Percentiles rank a stretch among this genome's conserved stretches.
These are phyloP conservation scores for Brassica incana DNA, from an alignment of 345 rosid genomes.

Conservation along the genomic window DNA sequence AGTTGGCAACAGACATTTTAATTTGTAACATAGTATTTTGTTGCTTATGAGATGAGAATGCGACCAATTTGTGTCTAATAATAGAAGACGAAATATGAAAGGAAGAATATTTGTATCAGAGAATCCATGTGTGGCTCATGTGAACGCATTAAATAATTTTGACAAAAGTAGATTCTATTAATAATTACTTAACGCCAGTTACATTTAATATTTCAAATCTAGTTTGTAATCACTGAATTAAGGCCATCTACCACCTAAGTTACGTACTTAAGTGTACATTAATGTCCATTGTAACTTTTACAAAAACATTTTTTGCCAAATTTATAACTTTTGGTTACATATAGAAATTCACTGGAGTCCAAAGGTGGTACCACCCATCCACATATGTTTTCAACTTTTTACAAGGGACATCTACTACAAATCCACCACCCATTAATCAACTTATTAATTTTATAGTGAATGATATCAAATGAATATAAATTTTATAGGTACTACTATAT, in stretches of 20 bases:
- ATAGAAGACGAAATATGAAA: not conserved
- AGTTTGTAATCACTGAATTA: not conserved
- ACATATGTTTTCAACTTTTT: not conserved
- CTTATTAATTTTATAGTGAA: not conserved
- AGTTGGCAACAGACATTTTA: conserved; percentile 1
- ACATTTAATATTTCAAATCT: not conserved
- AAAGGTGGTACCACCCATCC: not conserved
- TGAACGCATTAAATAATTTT: not conserved
- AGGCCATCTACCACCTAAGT: not conserved
- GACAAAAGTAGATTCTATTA: not conserved
- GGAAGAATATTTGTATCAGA: not conserved
- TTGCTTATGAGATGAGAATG: conserved; percentile 1
- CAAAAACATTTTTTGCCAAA: not conserved
- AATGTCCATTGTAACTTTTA: not conserved
- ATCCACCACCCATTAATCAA: not conserved
- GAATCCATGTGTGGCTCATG: conserved; percentile 21
- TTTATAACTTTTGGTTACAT: not conserved
- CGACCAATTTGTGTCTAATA: not conserved
- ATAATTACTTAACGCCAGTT: not conserved
- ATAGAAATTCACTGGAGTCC: not conserved
- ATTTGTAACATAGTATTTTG: conserved; percentile 2
- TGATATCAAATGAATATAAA: not conserved
- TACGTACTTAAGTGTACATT: not conserved
- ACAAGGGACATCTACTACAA: conserved; percentile 3
- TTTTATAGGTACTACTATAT: not conserved